Percentiles rank a stretch among this genome's conserved stretches.
phyloP scores from a whole-genome alignment of 1,284 basidiomycete species.

The Stereum hirsutum region DNA sequence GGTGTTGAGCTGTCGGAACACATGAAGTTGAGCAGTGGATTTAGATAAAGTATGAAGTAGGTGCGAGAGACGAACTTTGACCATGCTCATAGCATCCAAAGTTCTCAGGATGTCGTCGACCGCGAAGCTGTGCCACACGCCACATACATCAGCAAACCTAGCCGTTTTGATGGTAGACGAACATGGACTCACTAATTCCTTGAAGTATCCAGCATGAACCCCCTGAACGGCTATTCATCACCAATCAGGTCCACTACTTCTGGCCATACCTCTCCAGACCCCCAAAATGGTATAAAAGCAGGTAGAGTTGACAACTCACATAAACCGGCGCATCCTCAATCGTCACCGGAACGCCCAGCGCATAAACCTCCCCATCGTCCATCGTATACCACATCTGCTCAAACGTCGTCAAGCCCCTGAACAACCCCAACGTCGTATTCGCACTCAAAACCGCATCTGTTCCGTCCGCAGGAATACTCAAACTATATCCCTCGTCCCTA shows the following conservation, averaged over 20 bases:
- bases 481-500: conserved; percentile 28
- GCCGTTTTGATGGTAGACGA: too few species aligned
- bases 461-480: conserved; percentile 56
- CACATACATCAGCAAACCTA: not conserved
- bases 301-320: not conserved
- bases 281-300: too few species aligned
- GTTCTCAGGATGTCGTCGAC: conserved; percentile 61
- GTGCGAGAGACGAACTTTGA: conserved; percentile 52
- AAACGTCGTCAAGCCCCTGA: conserved; percentile 80
- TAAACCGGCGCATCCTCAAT: conserved; percentile 31
- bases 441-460: conserved; percentile 52
- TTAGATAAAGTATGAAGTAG: not conserved
- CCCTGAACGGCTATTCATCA: conserved; percentile 75
- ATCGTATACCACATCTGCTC: conserved; percentile 66
- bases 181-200: conserved; percentile 42
- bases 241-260: too few species aligned
- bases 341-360: conserved; percentile 46
- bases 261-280: too few species aligned
- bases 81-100: conserved; percentile 82
- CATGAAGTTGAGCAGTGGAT: not conserved
- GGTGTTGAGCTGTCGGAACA: conserved; percentile 40
- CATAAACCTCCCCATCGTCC: conserved; percentile 39
- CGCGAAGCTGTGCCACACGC: conserved; percentile 40
- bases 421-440: conserved; percentile 68
- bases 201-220: conserved; percentile 76